Evolutionary conservation across 2,329 filamentous ascomycete genomes (phyloP).

Genomic region (Alternaria tenuissima): DNA sequence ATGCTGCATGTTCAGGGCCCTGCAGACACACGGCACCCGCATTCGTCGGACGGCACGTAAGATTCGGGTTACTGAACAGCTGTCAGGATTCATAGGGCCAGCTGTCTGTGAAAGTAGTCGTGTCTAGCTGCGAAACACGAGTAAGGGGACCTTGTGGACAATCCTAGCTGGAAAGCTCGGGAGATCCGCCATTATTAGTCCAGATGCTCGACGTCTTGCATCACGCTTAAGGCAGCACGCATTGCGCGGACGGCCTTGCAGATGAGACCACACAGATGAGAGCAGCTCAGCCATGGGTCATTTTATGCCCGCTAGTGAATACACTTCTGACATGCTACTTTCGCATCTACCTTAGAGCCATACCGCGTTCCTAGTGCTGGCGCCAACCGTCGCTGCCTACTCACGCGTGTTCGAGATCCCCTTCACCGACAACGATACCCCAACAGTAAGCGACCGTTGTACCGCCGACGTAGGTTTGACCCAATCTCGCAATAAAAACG

Average conservation of each 20-base stretch:
- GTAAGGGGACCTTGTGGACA: conserved; percentile 10
- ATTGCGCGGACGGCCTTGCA: conserved; percentile 29
- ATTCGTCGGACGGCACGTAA: background rate
- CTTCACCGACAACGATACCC: conserved; percentile 3
- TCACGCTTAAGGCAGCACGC: conserved; percentile 32
- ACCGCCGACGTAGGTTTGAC: conserved; percentile 6
- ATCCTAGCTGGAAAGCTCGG: conserved; percentile 14
- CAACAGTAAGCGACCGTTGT: background rate
- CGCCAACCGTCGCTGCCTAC: conserved; percentile 20
- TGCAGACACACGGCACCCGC: conserved; percentile 1
- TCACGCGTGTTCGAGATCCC: conserved; percentile 7
- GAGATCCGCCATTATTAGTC: conserved; percentile 42
- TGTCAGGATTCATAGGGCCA: conserved; percentile 5
- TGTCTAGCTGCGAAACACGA: conserved; percentile 13
- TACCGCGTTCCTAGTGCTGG: conserved; percentile 9
- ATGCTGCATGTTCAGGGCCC: conserved; percentile 1
- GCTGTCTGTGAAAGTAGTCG: conserved; percentile 19
- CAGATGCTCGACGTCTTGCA: conserved; percentile 24
- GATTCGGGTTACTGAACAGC: background rate
- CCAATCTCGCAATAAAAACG: background rate
- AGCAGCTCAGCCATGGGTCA: conserved; percentile 21
- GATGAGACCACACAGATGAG: conserved; percentile 19
- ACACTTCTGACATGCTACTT: background rate
- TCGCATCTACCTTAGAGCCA: conserved; percentile 5
- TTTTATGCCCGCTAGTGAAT: conserved; percentile 18